phyloP scores from a whole-genome alignment of 1,284 basidiomycete genomes.

The Fomitopsis pinicola region DNA sequence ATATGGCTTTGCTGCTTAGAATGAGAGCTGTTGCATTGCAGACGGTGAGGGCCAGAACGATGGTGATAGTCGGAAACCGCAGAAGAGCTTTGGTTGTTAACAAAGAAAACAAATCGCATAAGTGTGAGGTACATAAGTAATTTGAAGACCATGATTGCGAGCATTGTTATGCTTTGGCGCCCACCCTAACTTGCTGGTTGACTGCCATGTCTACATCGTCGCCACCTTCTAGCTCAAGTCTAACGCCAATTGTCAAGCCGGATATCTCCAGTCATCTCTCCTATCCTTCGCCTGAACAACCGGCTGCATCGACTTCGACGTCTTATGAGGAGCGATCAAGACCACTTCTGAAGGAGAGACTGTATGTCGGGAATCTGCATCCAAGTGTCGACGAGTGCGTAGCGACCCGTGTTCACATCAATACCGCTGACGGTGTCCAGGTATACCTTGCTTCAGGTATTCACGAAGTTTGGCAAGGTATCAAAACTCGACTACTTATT shows the following conservation, averaged over 20 bases:
- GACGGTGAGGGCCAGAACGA: no score
- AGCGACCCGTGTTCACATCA: not conserved
- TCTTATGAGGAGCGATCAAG: slow-evolving; percentile 15
- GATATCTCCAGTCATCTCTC: not conserved
- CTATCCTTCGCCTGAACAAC: not conserved
- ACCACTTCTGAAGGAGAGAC: slow-evolving; percentile 52
- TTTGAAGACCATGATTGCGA: no score
- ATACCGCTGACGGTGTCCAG: slow-evolving; percentile 35
- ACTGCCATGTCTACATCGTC: not conserved
- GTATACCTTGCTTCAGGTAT: slow-evolving; percentile 84
- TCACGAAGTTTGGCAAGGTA: slow-evolving; percentile 89
- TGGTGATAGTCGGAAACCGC: not conserved
- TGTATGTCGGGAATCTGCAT: slow-evolving; percentile 92
- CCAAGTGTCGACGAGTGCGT: slow-evolving; percentile 85
- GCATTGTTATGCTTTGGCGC: no score
- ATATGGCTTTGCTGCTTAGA: no score
- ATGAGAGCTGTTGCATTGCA: no score
- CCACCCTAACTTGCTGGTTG: not conserved
- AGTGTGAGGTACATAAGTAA: no score
- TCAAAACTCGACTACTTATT: slow-evolving; percentile 93
- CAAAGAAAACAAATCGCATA: not conserved
- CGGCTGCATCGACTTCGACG: slow-evolving; percentile 1
- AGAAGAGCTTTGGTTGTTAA: not conserved
- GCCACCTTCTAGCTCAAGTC: not conserved
- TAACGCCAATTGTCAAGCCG: not conserved